These are phyloP conservation scores for Pythium plurisporium DNA, from an alignment of 352 stramenopile genomes.

Conservation along the genomic window DNA sequence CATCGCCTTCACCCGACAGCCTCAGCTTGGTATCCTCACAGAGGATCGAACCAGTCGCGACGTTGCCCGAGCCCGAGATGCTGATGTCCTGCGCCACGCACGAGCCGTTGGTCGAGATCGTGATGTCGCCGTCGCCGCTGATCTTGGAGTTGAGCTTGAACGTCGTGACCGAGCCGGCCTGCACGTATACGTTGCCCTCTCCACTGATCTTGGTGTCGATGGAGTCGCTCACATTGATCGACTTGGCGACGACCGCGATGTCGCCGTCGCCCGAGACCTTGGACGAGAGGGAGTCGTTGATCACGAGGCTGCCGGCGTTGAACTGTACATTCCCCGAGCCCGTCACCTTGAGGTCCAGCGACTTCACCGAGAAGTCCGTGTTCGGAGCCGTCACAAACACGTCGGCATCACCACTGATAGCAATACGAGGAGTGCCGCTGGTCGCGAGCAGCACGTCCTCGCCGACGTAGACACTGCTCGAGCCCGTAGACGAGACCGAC, in stretches of 20 bases:
- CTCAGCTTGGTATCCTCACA: conserved; percentile 31
- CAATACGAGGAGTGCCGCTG: not conserved
- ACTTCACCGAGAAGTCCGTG: conserved; percentile 33
- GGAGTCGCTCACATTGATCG: conserved; percentile 11
- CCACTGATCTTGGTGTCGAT: conserved; percentile 18
- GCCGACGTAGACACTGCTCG: conserved; percentile 39
- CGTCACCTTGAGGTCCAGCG: conserved; percentile 28
- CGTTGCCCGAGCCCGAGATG: conserved; percentile 38
- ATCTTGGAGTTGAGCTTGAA: conserved; percentile 39
- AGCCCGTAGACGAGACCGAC: conserved; percentile 35
- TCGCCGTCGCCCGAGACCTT: conserved; percentile 15
- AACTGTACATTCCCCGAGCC: conserved; percentile 29
- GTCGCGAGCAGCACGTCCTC: conserved; percentile 11
- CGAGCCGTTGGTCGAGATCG: conserved; percentile 35
- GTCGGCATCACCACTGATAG: conserved; percentile 2
- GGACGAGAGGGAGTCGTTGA: conserved; percentile 6
- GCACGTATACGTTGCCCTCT: conserved; percentile 10
- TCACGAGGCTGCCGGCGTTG: conserved; percentile 21
- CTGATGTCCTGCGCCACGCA: conserved; percentile 45
- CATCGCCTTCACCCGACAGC: conserved; percentile 37
- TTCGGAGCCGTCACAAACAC: conserved; percentile 16
- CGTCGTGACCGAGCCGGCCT: conserved; percentile 24
- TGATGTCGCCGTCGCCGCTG: conserved; percentile 41
- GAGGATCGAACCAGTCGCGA: conserved; percentile 45
- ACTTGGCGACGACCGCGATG: conserved; percentile 12